phyloP scores from a whole-genome alignment of 2,329 filamentous ascomycete species.

The Hymenoscyphus repandus region DNA sequence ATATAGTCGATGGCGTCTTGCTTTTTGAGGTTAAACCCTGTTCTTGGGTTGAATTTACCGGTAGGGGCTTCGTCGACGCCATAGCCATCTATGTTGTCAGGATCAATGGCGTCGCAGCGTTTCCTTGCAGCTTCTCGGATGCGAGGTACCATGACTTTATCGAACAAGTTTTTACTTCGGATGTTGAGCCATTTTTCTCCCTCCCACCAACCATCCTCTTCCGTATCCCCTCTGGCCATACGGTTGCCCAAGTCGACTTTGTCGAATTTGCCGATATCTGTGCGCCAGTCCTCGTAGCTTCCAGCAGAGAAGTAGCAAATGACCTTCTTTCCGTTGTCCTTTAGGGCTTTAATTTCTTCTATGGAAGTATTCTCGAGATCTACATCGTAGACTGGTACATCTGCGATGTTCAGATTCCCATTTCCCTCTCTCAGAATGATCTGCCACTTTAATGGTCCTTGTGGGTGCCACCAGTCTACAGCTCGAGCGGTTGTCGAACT shows the following conservation, averaged over 20 bases:
- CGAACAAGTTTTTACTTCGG: background rate
- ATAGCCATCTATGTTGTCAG: conserved; percentile 64
- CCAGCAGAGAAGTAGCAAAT: conserved; percentile 73
- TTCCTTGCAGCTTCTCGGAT: conserved; percentile 43
- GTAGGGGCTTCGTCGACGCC: conserved; percentile 41
- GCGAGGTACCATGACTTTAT: background rate
- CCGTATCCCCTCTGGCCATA: background rate
- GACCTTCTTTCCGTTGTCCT: conserved; percentile 49
- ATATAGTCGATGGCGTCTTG: conserved; percentile 54
- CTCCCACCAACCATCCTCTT: background rate
- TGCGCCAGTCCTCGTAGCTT: conserved; percentile 57
- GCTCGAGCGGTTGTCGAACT: too few relatives aligned
- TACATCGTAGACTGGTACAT: background rate
- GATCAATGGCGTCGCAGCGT: conserved; percentile 63
- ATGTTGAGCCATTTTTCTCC: background rate
- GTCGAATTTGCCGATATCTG: conserved; percentile 48
- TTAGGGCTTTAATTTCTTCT: conserved; percentile 38
- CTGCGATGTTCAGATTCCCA: background rate
- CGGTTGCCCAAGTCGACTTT: conserved; percentile 5
- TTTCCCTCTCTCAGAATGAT: background rate
- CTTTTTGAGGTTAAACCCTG: conserved; percentile 53
- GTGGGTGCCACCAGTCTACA: background rate
- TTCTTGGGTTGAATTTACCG: background rate
- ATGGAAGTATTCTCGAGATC: background rate
- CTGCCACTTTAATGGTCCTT: background rate